A percentile compares a stretch with the other conserved stretches of the same genome.
phyloP scores from a whole-genome alignment of 495 filamentous ascomycete genomes.

The Tuber aestivum region DNA sequence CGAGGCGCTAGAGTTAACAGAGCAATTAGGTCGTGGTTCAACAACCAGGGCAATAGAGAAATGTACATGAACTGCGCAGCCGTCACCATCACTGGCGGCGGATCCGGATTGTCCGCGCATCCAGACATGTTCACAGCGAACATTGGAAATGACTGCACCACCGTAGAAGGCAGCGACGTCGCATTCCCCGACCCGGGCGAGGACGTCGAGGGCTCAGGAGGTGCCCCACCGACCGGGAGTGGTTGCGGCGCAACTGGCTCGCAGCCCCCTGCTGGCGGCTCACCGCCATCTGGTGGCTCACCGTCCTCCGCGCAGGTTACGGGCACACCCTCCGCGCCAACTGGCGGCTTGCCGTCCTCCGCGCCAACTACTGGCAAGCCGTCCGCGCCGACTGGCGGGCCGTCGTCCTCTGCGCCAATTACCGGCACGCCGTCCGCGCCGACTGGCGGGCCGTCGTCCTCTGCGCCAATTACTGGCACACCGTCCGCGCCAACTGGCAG shows the following conservation, averaged over 20 bases:
- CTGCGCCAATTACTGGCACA: neutral
- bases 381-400: too few relatives aligned
- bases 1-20: conserved; percentile 35
- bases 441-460: too few relatives aligned
- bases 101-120: neutral
- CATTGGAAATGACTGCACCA: conserved; percentile 4
- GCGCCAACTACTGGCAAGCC: too few relatives aligned
- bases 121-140: conserved; percentile 8
- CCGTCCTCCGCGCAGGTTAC: too few relatives aligned
- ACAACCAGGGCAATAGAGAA: conserved; percentile 5
- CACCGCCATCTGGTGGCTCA: neutral
- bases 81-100: conserved; percentile 41
- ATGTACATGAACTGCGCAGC: conserved; percentile 37
- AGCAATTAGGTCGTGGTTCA: conserved; percentile 2
- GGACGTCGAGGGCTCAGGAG: conserved; percentile 27
- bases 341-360: too few relatives aligned
- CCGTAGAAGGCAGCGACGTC: neutral
- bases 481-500: neutral
- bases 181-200: conserved; percentile 36
- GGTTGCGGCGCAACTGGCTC: neutral
- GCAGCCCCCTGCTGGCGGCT: neutral
- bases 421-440: too few relatives aligned
- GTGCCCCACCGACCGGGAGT: conserved; percentile 23
- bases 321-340: too few relatives aligned
- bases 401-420: neutral